Conservation (phyloP, 2,329 filamentous ascomycete species). For the Aureobasidium sp. region DNA sequence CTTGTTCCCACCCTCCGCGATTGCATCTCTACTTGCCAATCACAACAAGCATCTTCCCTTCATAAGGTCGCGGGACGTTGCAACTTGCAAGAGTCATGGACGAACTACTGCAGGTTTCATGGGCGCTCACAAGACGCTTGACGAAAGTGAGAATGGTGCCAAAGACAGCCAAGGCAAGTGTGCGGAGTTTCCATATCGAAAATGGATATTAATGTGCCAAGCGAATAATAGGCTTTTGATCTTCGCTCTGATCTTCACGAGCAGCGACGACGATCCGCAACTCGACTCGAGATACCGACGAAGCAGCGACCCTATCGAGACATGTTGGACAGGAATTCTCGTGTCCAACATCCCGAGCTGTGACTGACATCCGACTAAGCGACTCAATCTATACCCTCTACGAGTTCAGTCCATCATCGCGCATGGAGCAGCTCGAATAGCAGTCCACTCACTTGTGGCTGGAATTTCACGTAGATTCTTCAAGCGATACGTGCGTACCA, state of each 20-base stretch:
- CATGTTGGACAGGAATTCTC: neutral
- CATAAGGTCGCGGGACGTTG: neutral
- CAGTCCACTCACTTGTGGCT: neutral
- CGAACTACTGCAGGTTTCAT: constrained; percentile 13
- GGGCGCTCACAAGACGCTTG: neutral
- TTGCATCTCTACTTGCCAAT: constrained; percentile 3
- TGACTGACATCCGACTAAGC: neutral
- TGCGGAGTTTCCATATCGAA: neutral
- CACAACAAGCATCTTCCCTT: neutral
- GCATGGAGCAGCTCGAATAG: neutral
- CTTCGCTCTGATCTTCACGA: neutral
- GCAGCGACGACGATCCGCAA: constrained; percentile 2
- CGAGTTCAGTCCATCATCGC: neutral
- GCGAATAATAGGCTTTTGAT: constrained; percentile 8
- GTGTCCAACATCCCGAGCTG: neutral
- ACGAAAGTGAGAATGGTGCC: constrained; percentile 1
- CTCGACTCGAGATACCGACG: constrained; percentile 2
- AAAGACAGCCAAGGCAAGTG: constrained; percentile 1
- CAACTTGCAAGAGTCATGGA: constrained; percentile 3
- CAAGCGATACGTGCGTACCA: constrained; percentile 11
- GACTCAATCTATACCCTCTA: neutral
- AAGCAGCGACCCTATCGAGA: constrained; percentile 1
- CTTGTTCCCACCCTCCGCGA: neutral
- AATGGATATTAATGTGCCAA: neutral
- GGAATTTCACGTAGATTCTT: neutral